Conservation (phyloP, 768 basidiomycete genomes). For the Lentinula boryana region DNA sequence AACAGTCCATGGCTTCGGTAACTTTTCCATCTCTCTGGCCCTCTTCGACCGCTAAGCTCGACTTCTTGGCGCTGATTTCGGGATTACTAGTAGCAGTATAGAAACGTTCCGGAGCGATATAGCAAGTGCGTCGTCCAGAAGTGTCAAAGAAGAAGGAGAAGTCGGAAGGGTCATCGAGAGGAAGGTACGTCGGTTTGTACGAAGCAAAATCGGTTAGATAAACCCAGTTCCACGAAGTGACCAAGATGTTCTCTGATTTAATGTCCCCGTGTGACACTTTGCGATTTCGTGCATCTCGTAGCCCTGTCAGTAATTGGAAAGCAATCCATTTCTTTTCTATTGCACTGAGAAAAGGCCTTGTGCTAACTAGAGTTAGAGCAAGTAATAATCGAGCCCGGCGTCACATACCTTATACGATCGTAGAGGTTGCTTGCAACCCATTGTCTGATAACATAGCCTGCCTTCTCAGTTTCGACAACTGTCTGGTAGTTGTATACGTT, state of each 20-base stretch:
- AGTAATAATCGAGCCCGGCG: background rate
- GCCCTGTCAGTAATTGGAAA: conserved; percentile 83
- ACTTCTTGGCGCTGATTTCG: conserved; percentile 66
- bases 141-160: conserved; percentile 99
- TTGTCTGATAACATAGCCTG: conserved; percentile 91
- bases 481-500: conserved; percentile 88
- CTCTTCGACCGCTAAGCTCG: conserved; percentile 44
- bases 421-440: conserved; percentile 94
- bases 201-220: conserved; percentile 94
- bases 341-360: conserved; percentile 85
- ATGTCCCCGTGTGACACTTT: conserved; percentile 97
- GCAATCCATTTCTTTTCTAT: conserved; percentile 99
- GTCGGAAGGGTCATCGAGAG: conserved; percentile 93
- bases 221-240: conserved; percentile 94
- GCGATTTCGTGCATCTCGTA: conserved; percentile 76
- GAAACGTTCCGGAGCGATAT: conserved; percentile 94
- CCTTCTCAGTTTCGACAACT: conserved; percentile 92
- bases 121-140: conserved; percentile 88
- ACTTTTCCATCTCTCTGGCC: conserved; percentile 75
- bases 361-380: conserved; percentile 41
- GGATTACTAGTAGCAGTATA: conserved; percentile 68
- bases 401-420: conserved; percentile 87
- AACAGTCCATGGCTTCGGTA: conserved; percentile 97
- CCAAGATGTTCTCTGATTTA: conserved; percentile 94
- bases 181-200: conserved; percentile 93